These are phyloP conservation scores for Trichoderma harzianum DNA, from an alignment of 2,329 filamentous ascomycete species.

Conservation along the genomic window DNA sequence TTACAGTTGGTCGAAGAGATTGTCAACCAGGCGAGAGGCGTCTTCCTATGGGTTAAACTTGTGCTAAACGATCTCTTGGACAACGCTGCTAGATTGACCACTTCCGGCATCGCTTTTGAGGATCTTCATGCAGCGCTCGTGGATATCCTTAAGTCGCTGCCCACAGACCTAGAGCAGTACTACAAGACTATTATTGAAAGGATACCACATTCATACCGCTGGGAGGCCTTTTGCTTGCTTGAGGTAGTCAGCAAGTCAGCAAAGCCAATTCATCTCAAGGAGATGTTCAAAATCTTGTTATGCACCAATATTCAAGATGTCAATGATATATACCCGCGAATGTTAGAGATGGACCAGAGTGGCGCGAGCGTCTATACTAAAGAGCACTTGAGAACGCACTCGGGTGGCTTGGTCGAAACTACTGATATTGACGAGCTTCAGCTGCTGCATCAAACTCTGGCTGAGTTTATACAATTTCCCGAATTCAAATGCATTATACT, in stretches of 20 bases:
- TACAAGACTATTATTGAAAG: not conserved
- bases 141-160: not conserved
- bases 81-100: not conserved
- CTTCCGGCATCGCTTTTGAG: fast-evolving
- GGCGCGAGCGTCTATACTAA: not conserved
- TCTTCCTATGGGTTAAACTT: not conserved
- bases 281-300: not conserved
- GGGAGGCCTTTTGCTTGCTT: not conserved
- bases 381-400: not conserved
- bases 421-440: not conserved
- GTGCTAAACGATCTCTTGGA: not conserved
- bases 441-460: not conserved
- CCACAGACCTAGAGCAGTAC: not conserved
- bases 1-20: not conserved
- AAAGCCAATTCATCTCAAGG: not conserved
- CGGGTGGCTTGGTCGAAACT: not conserved
- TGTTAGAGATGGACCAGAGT: not conserved
- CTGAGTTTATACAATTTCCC: not conserved
- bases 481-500: not conserved
- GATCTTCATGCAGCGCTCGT: not conserved
- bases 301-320: not conserved
- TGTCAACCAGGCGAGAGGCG: not conserved
- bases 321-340: not conserved
- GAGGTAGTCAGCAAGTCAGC: not conserved
- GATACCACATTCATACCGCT: not conserved